Base-by-base conservation (phyloP, 805 yeast genomes). In the Naumovozyma castellii region DNA sequence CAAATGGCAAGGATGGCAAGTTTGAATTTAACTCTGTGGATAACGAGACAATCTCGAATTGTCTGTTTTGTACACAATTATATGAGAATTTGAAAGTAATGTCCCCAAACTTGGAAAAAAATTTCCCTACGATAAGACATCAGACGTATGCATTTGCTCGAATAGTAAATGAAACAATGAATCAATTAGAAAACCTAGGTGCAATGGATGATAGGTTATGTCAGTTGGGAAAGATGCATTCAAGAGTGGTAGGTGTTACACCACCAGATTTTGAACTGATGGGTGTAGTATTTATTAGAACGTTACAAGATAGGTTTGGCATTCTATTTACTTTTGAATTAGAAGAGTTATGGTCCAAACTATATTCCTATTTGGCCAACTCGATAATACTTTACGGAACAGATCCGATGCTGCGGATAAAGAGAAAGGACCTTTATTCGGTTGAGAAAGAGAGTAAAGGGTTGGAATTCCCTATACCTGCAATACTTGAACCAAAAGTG, bases 71-170 rank as follows among this genome's bases (percentile, higher is more conserved):
- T 53, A 69, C 78, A 39, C 94, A 84, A 56, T 73, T 84, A 54
- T 84, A 84, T 61, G 72, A 77, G 38, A 84, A 83, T 53, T 61
- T 84, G 38, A 63, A 84, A 30, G 58, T 73, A 0, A 72, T 75
- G 72, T 75, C 72, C 47, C 78, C 84, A 0, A 64, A 64, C 12
- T 65, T 85, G 44, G 85, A 79, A 48, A 68, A 65, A 31, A 55
- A 77, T 53, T 83, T 81, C 56, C 94, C 94, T 0, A 75, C 84
- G 4, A 75, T 84, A 46, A 72, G 73, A 45, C 87, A 82, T 54
- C 94, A 85, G 61, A 86, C 92, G 1, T 73, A 76, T 13, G 73
- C 88, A 5, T 80, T 84, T 65, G 86, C 90, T 0, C 87, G 88
- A 4, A 84, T 84, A 15, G 58, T 85, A 49, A 73, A 83, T 20